Evolutionary conservation across 805 yeast genomes (phyloP), one percentile per base, ranked within the genome.

Genomic region (Yarrowia sp.): DNA sequence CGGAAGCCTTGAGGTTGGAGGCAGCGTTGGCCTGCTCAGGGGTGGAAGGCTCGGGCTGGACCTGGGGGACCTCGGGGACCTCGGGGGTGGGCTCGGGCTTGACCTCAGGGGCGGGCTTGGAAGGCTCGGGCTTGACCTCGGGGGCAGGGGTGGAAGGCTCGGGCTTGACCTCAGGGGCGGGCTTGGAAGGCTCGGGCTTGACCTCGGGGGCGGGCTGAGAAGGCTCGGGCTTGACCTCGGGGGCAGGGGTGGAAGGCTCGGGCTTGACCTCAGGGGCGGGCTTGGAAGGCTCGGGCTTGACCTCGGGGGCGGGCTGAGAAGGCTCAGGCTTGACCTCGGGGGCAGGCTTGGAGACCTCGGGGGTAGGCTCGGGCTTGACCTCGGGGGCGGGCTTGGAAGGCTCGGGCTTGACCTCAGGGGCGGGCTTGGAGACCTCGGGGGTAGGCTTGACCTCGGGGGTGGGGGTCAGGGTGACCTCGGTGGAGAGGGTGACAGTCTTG

Each of bases 401-500:
- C 51, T 46, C 24, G 52, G 52, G 52, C 52, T 28, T 33, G 58
- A 14, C 28, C 28, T 21, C 46, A 16, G 43, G 43, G 24, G 24
- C 30, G 32, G 40, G 40, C 58, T 49, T 33, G 59, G n/a, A 10
- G 43, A 14, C 21, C 28, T 21, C 58, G 19, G 58, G 59, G 19
- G 36, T 49, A n/a, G n/a, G n/a, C n/a, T n/a, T n/a, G 49, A 7
- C 49, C 49, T 43, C 58, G 17, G 59, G 59, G 43, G 59, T 52
- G 22, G 59, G 59, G 59, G 59, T 52, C 24, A 52, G 41, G 59
- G 43, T 35, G 33, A 52, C 44, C 59, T 52, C 59, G 32, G 59
- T 52, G 43, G 59, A 52, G 59, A 52, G 59, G 32, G 59, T 52
- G 43, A 52, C 59, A 14, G 59, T 52, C 59, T 52, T 52, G 59